Evolutionary conservation across 345 rosid species (phyloP), one percentile per base, ranked within the genome.

Genomic region (Gossypium sturtianum): DNA sequence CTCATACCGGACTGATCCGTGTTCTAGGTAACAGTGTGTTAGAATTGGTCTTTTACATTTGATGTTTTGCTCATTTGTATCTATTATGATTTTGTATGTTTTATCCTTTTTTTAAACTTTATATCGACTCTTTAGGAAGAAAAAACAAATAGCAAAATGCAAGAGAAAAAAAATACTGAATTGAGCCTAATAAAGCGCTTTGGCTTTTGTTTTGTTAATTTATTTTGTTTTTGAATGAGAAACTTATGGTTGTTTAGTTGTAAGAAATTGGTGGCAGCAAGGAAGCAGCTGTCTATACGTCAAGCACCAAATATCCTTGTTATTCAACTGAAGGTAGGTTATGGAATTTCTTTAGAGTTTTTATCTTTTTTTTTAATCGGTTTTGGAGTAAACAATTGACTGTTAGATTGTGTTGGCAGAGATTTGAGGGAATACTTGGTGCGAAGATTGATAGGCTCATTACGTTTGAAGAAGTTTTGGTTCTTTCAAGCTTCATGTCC

Each of bases 241-340:
- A 23, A 70, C 77, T 80, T 81, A 68, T 78, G 71, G 79, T 84
- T 77, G 75, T 79, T 83, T 83, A 96, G 99, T 79, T 93, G 99
- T 76, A 89, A 90, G 91, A 93, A 96, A 84, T 76, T 96, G 91
- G 97, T 91, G 79, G 79, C 85, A 22, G 99, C 99, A 9, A 86
- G 89, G 95, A 96, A 96, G 90, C 98, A 96, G 80, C 86, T 96
- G 97, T 96, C 97, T 0, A 70, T 96, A 71, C 83, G 82, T 79
- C 91, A 93, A 80, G 97, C 99, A 0, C 98, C 98, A 16, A 91
- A 91, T 86, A 78, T 96, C 72, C 91, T 93, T 83, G 98, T 93
- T 41, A 87, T 96, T 80, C 97, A 96, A 76, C 90, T 96, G 29
- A 96, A 96, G 93, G 99, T 93, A 69, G 54, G 83, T 77, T 25